Evolutionary conservation across 2,329 filamentous ascomycete species (phyloP), one percentile per base, ranked within the genome.

Genomic region (Aureobasidium vineae): DNA sequence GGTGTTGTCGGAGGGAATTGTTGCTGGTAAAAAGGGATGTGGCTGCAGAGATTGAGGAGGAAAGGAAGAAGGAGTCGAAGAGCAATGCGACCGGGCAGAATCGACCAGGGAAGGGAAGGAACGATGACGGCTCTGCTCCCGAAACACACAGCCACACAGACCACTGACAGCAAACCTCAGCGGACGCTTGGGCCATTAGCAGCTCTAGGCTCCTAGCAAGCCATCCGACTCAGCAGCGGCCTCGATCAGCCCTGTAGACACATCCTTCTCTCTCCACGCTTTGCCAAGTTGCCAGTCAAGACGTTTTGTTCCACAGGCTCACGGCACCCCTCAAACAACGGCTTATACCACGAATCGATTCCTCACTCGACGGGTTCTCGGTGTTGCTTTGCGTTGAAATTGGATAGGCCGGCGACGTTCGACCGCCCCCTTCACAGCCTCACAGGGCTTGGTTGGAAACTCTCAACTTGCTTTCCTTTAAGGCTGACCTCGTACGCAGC

Each of bases 81-180:
- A 23, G 36, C 45, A 47, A 47, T 26, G 57, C 57, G 41, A 61
- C 31, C 33, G 59, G 45, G 59, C 59, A 50, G 59, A 63, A 52
- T 50, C 59, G 45, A 50, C 45, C 59, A 52, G 16, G 59, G 41
- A 52, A 49, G 31, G 19, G 40, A 36, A 63, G 45, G 59, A 63
- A 63, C 61, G 49, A 43, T 54, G 61, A 64, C 49, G 61, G 49
- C 19, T 36, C 19, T 40, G 38, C 36, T 64, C 21, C 61, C 47
- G 49, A 54, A 64, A 54, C 61, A 64, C 45, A 33, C 43, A 47
- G 41, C 43, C 45, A 47, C 57, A 61, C 57, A 61, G 57, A 61
- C 57, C 59, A 63, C 40, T 59, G 28, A 45, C 53, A 57, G 52
- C 52, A 21, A 31, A 57, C 54, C 26, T 13, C 40, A 33, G 23